A percentile compares a stretch with the other conserved stretches of the same genome.
Evolutionary conservation across 208 protist genomes (phyloP).

Genomic region (Wallacemonas sp.): DNA sequence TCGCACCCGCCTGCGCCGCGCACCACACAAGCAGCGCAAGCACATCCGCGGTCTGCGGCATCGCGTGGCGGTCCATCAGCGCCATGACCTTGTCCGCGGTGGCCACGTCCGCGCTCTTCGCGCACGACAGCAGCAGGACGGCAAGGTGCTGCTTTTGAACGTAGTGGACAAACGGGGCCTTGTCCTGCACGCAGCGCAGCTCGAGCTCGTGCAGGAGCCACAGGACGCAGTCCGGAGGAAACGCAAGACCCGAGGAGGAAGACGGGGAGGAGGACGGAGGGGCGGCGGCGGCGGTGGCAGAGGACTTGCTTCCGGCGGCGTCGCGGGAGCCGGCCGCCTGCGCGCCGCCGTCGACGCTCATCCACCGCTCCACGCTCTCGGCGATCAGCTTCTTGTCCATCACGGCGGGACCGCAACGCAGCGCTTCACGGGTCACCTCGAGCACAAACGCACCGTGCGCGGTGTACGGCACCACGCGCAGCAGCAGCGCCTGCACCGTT

Average conservation of each 20-base stretch:
- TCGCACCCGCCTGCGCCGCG: constrained; percentile 56
- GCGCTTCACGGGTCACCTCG: constrained; percentile 60
- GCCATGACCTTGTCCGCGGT: constrained; percentile 72
- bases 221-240: constrained; percentile 76
- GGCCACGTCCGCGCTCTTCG: constrained; percentile 69
- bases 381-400: constrained; percentile 71
- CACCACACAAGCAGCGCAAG: constrained; percentile 79
- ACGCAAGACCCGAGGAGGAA: constrained; percentile 19
- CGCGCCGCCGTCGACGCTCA: constrained; percentile 10
- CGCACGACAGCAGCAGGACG: constrained; percentile 75
- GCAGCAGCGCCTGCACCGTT: constrained; percentile 66
- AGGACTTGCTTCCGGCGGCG: constrained; percentile 3
- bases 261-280: background rate
- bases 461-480: constrained; percentile 66
- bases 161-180: constrained; percentile 72
- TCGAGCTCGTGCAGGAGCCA: constrained; percentile 88
- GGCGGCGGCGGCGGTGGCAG: background rate
- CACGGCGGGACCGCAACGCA: constrained; percentile 52
- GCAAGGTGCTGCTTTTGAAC: constrained; percentile 74
- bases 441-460: constrained; percentile 61
- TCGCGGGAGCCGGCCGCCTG: background rate
- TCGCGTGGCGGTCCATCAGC: constrained; percentile 84
- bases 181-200: constrained; percentile 80
- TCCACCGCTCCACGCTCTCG: constrained; percentile 68
- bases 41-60: constrained; percentile 76